Evolutionary conservation across 2,329 filamentous ascomycete genomes (phyloP).

Genomic region (Dactylellina parvicollis): DNA sequence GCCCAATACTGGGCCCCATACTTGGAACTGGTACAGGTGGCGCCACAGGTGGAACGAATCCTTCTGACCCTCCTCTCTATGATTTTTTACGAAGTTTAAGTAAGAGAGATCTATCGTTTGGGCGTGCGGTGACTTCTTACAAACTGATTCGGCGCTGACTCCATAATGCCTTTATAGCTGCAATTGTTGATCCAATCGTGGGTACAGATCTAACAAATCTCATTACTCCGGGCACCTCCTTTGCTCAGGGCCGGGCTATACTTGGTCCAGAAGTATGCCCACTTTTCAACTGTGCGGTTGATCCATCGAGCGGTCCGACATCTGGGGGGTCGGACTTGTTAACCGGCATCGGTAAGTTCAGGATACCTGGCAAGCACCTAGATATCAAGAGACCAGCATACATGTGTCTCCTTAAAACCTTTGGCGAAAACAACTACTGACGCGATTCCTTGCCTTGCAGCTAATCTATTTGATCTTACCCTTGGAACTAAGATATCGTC

Average conservation of each 20-base stretch:
- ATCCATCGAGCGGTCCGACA: conserved; percentile 10
- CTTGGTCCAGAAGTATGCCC: conserved; percentile 27
- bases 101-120: not conserved
- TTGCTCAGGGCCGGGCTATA: conserved; percentile 4
- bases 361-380: not conserved
- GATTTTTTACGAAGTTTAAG: conserved; percentile 12
- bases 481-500: not conserved
- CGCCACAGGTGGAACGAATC: not conserved
- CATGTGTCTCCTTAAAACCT: no score
- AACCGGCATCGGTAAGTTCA: conserved; percentile 5
- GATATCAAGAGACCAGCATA: no score
- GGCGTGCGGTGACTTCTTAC: not conserved
- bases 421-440: no score
- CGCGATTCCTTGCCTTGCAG: not conserved
- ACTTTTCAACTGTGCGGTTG: conserved; percentile 14
- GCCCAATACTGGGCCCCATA: conserved; percentile 5
- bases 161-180: conserved; percentile 7
- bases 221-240: not conserved
- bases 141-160: no score
- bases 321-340: not conserved
- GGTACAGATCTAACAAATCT: not conserved
- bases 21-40: not conserved
- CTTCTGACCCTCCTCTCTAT: conserved; percentile 9
- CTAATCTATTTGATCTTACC: conserved; percentile 8
- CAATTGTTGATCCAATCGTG: conserved; percentile 11